These are phyloP conservation scores for Tetrahymena malaccensis DNA, from an alignment of 73 alveolate genomes.

Conservation along the genomic window DNA sequence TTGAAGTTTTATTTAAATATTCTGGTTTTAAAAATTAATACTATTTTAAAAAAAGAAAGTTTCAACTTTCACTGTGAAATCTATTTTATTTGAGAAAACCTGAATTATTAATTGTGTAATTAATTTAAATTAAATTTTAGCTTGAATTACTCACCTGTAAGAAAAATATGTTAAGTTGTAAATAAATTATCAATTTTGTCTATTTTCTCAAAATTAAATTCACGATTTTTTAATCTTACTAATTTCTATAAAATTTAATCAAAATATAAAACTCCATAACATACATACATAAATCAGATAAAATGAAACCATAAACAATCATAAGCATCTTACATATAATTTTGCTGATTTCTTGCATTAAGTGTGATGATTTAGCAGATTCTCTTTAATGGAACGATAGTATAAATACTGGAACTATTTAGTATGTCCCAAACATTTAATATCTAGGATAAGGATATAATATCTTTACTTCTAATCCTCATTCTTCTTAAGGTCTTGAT, in stretches of 20 bases:
- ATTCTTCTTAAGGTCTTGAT: background rate
- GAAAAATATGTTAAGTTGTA: background rate
- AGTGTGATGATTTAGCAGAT: background rate
- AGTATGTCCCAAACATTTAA: background rate
- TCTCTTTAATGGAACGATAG: background rate
- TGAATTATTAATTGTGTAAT: too few species aligned
- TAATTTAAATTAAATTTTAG: background rate
- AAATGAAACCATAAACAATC: too few species aligned
- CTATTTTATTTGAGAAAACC: too few species aligned
- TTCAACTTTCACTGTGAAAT: too few species aligned
- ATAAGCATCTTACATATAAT: background rate
- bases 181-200: background rate
- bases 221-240: too few species aligned
- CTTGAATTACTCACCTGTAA: background rate
- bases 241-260: background rate
- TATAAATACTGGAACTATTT: background rate
- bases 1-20: too few species aligned
- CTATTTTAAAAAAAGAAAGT: too few species aligned
- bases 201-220: background rate
- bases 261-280: too few species aligned
- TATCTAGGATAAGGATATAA: background rate
- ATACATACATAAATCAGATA: too few species aligned
- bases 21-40: too few species aligned
- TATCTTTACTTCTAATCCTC: background rate
- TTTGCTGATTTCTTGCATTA: background rate